phyloP scores from a whole-genome alignment of 257 asterid species.

The Solanum arcanum region DNA sequence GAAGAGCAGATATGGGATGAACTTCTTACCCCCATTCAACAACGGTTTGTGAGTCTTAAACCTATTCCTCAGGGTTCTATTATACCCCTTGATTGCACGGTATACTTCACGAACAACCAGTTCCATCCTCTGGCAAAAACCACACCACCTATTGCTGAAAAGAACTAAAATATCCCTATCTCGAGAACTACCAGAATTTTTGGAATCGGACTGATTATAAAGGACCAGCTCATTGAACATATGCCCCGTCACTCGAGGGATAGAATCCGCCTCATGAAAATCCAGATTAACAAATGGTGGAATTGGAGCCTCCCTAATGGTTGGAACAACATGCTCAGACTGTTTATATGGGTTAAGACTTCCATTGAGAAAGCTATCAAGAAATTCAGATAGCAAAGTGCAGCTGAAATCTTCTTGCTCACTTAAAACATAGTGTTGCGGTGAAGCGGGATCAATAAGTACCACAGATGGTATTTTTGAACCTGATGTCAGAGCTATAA shows the following conservation, averaged over 20 bases:
- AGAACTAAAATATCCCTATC: slow-evolving; percentile 64
- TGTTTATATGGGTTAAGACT: slow-evolving; percentile 62
- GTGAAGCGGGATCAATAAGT: slow-evolving; percentile 54
- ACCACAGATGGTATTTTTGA: slow-evolving; percentile 61
- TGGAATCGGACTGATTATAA: slow-evolving; percentile 41
- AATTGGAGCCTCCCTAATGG: slow-evolving; percentile 38
- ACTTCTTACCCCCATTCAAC: slow-evolving; percentile 31
- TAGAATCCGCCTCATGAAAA: slow-evolving; percentile 75
- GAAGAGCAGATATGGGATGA: slow-evolving; percentile 5
- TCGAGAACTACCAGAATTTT: slow-evolving; percentile 28
- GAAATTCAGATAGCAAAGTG: slow-evolving; percentile 45
- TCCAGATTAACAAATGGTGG: slow-evolving; percentile 92
- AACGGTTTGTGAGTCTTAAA: slow-evolving; percentile 32
- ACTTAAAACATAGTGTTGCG: slow-evolving; percentile 48
- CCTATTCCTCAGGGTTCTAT: slow-evolving; percentile 26
- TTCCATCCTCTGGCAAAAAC: slow-evolving; percentile 96
- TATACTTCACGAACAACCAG: slow-evolving; percentile 85
- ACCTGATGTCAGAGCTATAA: slow-evolving; percentile 64
- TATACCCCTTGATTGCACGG: slow-evolving; percentile 53
- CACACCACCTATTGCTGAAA: slow-evolving; percentile 86
- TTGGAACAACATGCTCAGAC: slow-evolving; percentile 38
- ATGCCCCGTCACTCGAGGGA: slow-evolving; percentile 54
- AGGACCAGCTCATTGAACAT: slow-evolving; percentile 62
- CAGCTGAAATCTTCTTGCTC: slow-evolving; percentile 31
- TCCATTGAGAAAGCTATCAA: slow-evolving; percentile 45